Conservation (phyloP, 352 stramenopile species). For the Phytopythium chamaehyphon region DNA sequence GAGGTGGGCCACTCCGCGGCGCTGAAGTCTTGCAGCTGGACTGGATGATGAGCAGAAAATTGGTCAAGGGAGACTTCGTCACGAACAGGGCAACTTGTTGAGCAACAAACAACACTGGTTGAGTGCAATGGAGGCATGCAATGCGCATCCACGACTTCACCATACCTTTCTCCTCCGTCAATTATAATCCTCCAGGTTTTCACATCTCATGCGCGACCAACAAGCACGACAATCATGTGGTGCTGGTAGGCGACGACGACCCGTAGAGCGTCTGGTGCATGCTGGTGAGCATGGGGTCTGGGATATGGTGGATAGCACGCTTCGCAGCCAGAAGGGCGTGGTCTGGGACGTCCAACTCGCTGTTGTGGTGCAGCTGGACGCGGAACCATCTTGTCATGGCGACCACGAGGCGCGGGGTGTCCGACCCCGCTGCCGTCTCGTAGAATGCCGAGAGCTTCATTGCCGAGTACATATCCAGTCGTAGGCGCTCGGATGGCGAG, state of each 20-base stretch:
- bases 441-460: conserved; percentile 25
- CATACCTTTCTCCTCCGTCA: too few relatives aligned
- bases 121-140: too few relatives aligned
- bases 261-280: conserved; percentile 25
- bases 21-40: conserved; percentile 16
- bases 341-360: conserved; percentile 7
- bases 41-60: neutral
- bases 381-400: conserved; percentile 19
- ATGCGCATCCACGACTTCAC: too few relatives aligned
- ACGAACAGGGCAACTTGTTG: too few relatives aligned
- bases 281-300: conserved; percentile 23
- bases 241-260: neutral
- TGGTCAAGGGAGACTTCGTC: too few relatives aligned
- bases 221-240: neutral
- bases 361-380: conserved; percentile 15
- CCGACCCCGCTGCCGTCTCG: neutral
- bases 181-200: too few relatives aligned
- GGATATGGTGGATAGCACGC: conserved; percentile 11
- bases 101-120: too few relatives aligned
- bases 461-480: conserved; percentile 18
- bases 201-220: too few relatives aligned
- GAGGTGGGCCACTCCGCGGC: too few relatives aligned
- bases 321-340: conserved; percentile 16
- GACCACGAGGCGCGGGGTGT: conserved; percentile 11
- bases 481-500: conserved; percentile 13